Percentiles rank a stretch among this genome's conserved stretches.
These are phyloP conservation scores for Trametes hirsuta DNA, from an alignment of 1,284 basidiomycete species.

Conservation along the genomic window DNA sequence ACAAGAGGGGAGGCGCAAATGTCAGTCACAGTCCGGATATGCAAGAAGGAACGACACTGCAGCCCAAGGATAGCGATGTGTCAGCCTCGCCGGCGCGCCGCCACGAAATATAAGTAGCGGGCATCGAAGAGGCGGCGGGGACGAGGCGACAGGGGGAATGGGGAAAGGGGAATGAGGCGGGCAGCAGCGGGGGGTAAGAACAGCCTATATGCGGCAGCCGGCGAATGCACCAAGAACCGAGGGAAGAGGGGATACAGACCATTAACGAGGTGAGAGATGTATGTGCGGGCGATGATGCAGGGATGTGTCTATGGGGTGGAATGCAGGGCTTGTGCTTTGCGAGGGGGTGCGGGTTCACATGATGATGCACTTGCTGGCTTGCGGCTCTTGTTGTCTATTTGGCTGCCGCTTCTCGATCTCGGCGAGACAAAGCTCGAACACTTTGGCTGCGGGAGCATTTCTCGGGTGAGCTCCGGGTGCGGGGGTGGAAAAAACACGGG, in stretches of 20 bases:
- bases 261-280: slow-evolving; percentile 29
- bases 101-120: neutral
- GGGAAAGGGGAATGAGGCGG: slow-evolving; percentile 9
- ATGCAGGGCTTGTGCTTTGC: slow-evolving; percentile 1
- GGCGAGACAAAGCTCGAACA: slow-evolving; percentile 86
- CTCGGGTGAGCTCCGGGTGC: slow-evolving; percentile 16
- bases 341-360: slow-evolving; percentile 54
- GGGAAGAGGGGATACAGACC: slow-evolving; percentile 18
- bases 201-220: slow-evolving; percentile 9
- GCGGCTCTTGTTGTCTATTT: slow-evolving; percentile 60
- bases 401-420: slow-evolving; percentile 83
- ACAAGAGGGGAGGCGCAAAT: slow-evolving; percentile 7
- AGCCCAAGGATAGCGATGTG: slow-evolving; percentile 25
- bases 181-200: slow-evolving; percentile 4
- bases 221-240: slow-evolving; percentile 6
- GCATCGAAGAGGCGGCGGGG: neutral
- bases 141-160: neutral
- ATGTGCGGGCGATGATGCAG: slow-evolving; percentile 21
- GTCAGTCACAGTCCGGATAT: slow-evolving; percentile 28
- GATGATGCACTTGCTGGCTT: slow-evolving; percentile 62
- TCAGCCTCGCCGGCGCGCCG: slow-evolving; percentile 6
- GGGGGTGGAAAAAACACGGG: neutral
- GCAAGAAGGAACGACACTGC: slow-evolving; percentile 21
- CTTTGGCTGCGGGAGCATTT: slow-evolving; percentile 59
- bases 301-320: slow-evolving; percentile 25